Conservation (phyloP, 2,329 filamentous ascomycete species). For the Arachnopeziza araneosa region DNA sequence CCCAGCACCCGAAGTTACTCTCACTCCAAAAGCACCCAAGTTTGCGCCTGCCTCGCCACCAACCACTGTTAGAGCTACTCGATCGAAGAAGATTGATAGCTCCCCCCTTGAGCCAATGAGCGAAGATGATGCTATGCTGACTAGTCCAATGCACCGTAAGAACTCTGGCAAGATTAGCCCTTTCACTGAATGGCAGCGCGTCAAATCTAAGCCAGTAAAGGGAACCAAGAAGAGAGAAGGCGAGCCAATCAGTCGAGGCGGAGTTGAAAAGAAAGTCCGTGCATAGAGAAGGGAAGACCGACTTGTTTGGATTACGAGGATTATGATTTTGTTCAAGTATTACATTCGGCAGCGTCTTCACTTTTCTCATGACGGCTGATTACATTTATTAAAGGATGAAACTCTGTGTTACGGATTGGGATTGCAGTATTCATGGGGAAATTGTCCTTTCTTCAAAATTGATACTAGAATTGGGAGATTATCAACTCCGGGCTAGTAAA, state of each 20-base stretch:
- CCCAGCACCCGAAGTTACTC: slow-evolving; percentile 30
- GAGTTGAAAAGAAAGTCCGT: not conserved
- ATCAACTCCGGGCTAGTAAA: too few relatives aligned
- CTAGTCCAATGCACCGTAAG: slow-evolving; percentile 2
- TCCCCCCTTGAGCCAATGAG: slow-evolving; percentile 31
- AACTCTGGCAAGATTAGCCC: slow-evolving; percentile 34
- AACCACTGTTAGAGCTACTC: slow-evolving; percentile 54
- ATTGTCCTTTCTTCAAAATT: too few relatives aligned
- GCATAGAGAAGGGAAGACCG: not conserved
- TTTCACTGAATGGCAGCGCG: slow-evolving; percentile 64
- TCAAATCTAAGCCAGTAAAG: slow-evolving; percentile 40
- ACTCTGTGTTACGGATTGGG: not conserved
- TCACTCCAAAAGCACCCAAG: slow-evolving; percentile 50
- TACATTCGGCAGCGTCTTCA: not conserved
- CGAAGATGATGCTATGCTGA: slow-evolving; percentile 12
- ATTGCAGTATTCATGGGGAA: too few relatives aligned
- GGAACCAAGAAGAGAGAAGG: slow-evolving; percentile 38
- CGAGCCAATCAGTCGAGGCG: slow-evolving; percentile 29
- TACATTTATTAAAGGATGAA: not conserved
- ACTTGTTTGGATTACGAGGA: not conserved
- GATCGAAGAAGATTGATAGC: slow-evolving; percentile 42
- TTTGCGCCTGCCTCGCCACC: slow-evolving; percentile 58
- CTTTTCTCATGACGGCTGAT: not conserved
- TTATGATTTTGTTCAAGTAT: not conserved
- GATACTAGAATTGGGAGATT: too few relatives aligned